Conservation (phyloP, 2,329 filamentous ascomycete species). For the Ceratocystis cubensis region DNA sequence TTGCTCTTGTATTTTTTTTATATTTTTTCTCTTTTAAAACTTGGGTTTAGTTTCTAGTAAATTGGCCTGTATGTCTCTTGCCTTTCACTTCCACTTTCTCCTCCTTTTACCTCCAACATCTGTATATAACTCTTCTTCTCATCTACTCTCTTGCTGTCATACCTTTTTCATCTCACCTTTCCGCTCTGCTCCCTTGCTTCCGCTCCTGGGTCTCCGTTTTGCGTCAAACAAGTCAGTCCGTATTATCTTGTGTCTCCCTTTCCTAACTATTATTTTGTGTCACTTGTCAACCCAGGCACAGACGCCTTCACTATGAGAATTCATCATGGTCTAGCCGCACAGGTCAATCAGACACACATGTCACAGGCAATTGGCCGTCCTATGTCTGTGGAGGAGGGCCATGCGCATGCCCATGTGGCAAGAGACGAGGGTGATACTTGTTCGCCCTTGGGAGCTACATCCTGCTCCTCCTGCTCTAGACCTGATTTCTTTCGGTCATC, state of each 20-base stretch:
- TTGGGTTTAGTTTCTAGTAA: neutral
- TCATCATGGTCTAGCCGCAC: neutral
- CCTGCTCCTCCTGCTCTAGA: neutral
- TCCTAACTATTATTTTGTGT: neutral
- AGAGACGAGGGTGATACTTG: neutral
- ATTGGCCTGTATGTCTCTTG: neutral
- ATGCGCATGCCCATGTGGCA: neutral
- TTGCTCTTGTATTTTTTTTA: neutral
- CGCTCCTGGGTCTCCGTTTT: neutral
- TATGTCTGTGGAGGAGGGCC: neutral
- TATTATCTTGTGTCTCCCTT: neutral
- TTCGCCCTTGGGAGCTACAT: neutral
- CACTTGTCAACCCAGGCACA: neutral
- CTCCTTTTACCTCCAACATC: neutral
- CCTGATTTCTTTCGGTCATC: neutral
- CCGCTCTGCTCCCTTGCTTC: neutral
- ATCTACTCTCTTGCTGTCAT: neutral
- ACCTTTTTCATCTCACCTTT: neutral
- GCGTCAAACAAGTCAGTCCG: neutral
- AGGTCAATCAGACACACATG: neutral
- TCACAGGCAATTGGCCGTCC: neutral
- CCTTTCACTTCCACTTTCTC: slow-evolving; percentile 1
- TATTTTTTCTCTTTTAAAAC: neutral
- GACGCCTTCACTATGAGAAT: neutral
- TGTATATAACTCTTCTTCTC: neutral